Evolutionary conservation across 306 rosid genomes (phyloP).

Genomic region (Boehmeria nivea): DNA sequence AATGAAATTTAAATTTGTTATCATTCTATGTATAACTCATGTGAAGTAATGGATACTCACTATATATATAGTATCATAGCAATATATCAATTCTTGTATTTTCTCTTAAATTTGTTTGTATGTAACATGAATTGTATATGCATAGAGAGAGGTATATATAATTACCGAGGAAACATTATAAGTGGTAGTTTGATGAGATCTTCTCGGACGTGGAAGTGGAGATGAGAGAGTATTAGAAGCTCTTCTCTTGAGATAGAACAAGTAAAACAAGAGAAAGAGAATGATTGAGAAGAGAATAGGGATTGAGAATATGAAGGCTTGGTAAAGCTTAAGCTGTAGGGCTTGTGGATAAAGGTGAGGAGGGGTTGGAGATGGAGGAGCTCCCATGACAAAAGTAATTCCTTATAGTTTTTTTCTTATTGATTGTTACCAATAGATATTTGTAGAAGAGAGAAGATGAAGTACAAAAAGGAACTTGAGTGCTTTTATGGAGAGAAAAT

Average conservation of each 20-base stretch:
- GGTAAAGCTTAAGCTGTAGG: constrained; percentile 77
- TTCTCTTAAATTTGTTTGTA: no score
- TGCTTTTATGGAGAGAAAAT: not conserved
- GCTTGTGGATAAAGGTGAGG: constrained; percentile 66
- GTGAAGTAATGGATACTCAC: no score
- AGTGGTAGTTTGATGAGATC: constrained; percentile 22
- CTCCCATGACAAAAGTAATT: constrained; percentile 29
- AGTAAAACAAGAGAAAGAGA: constrained; percentile 63
- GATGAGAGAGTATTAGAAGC: constrained; percentile 57
- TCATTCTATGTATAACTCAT: not conserved
- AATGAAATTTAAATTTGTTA: no score
- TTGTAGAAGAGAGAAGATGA: no score
- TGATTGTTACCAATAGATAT: no score
- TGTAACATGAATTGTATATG: not conserved
- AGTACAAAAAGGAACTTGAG: no score
- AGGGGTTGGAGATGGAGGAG: constrained; percentile 47
- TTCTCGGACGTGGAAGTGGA: constrained; percentile 39
- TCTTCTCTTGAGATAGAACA: constrained; percentile 86
- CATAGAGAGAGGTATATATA: not conserved
- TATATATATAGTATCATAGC: no score
- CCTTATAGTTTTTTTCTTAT: no score
- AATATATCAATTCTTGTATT: no score
- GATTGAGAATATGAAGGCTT: constrained; percentile 88
- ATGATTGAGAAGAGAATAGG: constrained; percentile 82
- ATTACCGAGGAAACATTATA: constrained; percentile 42